A percentile compares a stretch with the other conserved stretches of the same genome.
These are phyloP conservation scores for Spinacia oleracea DNA, from an alignment of 179 eudicot species.

Conservation along the genomic window DNA sequence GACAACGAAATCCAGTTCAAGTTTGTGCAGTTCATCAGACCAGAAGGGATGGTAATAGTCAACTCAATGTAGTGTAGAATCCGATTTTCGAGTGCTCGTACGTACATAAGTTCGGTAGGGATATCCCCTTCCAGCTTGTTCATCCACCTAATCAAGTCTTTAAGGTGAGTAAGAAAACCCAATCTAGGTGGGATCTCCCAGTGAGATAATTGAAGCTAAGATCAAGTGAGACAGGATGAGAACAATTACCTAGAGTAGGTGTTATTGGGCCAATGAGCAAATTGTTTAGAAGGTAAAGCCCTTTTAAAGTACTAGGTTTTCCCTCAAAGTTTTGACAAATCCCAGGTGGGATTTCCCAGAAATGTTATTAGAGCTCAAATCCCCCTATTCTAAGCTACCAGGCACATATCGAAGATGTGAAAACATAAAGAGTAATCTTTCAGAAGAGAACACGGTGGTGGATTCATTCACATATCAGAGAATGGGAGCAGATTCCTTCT, in stretches of 20 bases:
- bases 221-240: conserved; percentile 73
- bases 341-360: conserved; percentile 59
- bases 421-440: conserved; percentile 50
- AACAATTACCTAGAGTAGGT: conserved; percentile 55
- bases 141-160: conserved; percentile 78
- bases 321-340: conserved; percentile 47
- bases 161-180: conserved; percentile 60
- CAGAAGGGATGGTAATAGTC: conserved; percentile 69
- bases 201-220: conserved; percentile 71
- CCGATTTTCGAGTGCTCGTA: conserved; percentile 56
- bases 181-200: conserved; percentile 70
- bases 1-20: conserved; percentile 94
- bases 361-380: conserved; percentile 71
- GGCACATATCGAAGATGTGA: conserved; percentile 50
- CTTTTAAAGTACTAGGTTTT: conserved; percentile 38
- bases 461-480: conserved; percentile 74
- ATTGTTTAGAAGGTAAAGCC: conserved; percentile 69
- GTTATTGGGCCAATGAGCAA: conserved; percentile 58
- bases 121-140: conserved; percentile 75
- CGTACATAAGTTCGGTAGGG: conserved; percentile 66
- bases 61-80: conserved; percentile 78
- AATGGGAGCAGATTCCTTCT: conserved; percentile 82
- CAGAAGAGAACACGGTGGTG: conserved; percentile 37
- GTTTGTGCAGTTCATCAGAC: conserved; percentile 64
- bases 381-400: conserved; percentile 49